Evolutionary conservation across 2,329 filamentous ascomycete species (phyloP).

Genomic region (Drechslera avenae): DNA sequence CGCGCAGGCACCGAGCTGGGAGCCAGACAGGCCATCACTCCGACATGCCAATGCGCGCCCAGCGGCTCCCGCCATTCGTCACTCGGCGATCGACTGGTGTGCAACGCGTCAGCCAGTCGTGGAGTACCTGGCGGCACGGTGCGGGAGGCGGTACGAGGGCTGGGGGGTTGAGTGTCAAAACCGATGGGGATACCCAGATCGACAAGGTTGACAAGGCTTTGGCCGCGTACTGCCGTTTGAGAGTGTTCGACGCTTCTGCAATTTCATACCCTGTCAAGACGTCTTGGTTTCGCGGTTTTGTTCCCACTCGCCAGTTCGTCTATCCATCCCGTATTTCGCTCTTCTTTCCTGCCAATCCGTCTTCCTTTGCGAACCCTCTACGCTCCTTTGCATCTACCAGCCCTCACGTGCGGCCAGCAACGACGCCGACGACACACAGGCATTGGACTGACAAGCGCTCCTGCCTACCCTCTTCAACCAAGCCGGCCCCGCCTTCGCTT

Average conservation of each 20-base stretch:
- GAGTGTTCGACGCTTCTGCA: slow-evolving; percentile 12
- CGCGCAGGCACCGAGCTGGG: slow-evolving; percentile 3
- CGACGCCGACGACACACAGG: slow-evolving; percentile 2
- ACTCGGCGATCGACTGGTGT: slow-evolving; percentile 9
- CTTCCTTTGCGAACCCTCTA: slow-evolving; percentile 1
- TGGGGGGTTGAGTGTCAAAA: slow-evolving; percentile 11
- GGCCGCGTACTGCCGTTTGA: slow-evolving; percentile 12
- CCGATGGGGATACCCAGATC: slow-evolving; percentile 11
- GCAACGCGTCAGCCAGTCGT: slow-evolving; percentile 13
- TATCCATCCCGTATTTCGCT: not conserved
- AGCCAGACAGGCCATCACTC: slow-evolving; percentile 6
- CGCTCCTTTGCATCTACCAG: slow-evolving; percentile 6
- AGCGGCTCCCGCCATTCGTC: not conserved
- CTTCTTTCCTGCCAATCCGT: not conserved
- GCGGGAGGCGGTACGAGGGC: slow-evolving; percentile 7
- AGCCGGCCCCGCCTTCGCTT: slow-evolving; percentile 14
- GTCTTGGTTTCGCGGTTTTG: slow-evolving; percentile 2
- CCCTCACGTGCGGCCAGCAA: slow-evolving; percentile 8
- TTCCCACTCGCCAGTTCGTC: slow-evolving; percentile 7
- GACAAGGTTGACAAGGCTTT: slow-evolving; percentile 1
- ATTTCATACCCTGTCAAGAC: slow-evolving; percentile 16
- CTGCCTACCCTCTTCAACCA: slow-evolving; percentile 4
- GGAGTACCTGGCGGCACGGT: slow-evolving; percentile 8
- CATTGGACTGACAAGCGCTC: slow-evolving; percentile 6
- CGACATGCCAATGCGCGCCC: not conserved